These are phyloP conservation scores for Venturia nashicola DNA, from an alignment of 2,329 filamentous ascomycete genomes.

Conservation along the genomic window DNA sequence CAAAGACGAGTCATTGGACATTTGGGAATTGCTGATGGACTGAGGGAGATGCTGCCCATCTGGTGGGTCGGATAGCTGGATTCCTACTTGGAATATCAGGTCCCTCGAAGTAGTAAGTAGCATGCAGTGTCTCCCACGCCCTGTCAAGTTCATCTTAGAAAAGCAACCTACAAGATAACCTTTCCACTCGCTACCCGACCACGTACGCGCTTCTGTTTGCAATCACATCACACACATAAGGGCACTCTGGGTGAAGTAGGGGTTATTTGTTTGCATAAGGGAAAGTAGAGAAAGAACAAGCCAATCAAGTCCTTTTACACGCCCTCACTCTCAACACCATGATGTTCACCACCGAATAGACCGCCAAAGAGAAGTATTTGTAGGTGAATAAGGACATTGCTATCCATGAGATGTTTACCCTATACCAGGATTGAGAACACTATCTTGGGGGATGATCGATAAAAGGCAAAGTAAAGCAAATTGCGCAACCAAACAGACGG, in stretches of 20 bases:
- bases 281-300: background rate
- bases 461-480: background rate
- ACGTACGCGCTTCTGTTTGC: background rate
- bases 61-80: too few species aligned
- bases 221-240: background rate
- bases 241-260: background rate
- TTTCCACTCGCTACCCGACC: background rate
- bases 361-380: background rate
- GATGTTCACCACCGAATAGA: background rate
- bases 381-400: conserved; percentile 1
- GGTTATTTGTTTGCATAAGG: background rate
- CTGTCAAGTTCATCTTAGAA: too few species aligned
- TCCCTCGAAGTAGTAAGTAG: too few species aligned
- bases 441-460: conserved; percentile 3
- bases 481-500: background rate
- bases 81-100: too few species aligned
- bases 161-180: background rate
- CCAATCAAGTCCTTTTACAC: background rate
- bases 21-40: background rate
- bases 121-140: too few species aligned
- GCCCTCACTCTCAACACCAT: background rate
- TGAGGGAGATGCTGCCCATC: background rate
- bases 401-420: conserved; percentile 5
- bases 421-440: conserved; percentile 2
- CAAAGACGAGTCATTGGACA: background rate